Base-by-base conservation (phyloP, 371 early-diverging fungal species). In the Funneliformis caledonium region DNA sequence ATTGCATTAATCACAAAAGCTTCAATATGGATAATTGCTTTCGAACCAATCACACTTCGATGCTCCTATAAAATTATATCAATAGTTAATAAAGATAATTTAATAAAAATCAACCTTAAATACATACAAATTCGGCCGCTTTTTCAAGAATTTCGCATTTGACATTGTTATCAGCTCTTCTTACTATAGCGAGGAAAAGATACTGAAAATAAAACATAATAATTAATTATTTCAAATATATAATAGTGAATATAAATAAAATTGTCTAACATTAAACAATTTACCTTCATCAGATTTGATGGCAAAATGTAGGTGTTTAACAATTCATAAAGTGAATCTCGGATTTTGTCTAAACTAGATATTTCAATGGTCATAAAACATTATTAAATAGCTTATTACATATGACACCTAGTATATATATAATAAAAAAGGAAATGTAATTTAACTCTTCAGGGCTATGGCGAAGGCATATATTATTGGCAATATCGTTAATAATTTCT, bases 1-100 rank as follows among this genome's bases (percentile, higher is more conserved):
- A 98, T 97, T 52, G 95, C 89, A 81, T 91, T 91, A 50, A 96
- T 96, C 16, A 95, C 94, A 88, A 97, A 99, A 1, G 98, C 98
- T 86, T 99, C 99, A 45, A 99, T 86, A 86, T 99, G 99, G 82
- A 98, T 96, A 22, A 99, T 97, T 0, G 94, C 89, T 88, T 99
- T 99, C 65, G 88, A 92, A 0, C 99, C 99, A 16, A 88, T 81
- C 47, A 91, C 89, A 82, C 99, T 83, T 59, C 96, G 93, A 80
- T 97, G 95, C 81, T 97, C 96, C 93, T 96, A 86, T 48, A 77
- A 31, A 68, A 33, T 16, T 56, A 69, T 45, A 5, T 33, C 42
- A 43, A 42, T n/a, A 43, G 72, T 65, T 64, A 68, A 83, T 37
- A 37, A 31, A 48, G 10, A 73, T 62, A 76, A 52, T 37, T n/a